phyloP scores from a whole-genome alignment of 176 grass and related monocot species.

The Eragrostis nindensis region DNA sequence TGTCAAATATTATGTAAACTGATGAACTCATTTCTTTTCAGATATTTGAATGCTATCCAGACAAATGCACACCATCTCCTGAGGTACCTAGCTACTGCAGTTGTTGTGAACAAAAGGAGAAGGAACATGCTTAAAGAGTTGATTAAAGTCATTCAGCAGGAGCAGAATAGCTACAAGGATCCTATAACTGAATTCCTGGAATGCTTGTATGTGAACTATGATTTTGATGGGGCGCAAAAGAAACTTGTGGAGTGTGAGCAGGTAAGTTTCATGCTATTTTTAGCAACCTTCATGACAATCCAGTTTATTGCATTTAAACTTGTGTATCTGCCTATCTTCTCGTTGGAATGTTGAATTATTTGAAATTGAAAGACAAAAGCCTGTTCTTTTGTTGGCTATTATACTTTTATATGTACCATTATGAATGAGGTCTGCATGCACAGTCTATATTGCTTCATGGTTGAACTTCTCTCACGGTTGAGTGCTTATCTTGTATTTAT shows the following conservation, averaged over 20 bases:
- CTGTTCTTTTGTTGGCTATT: neutral
- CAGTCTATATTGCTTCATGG: neutral
- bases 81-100: conserved; percentile 74
- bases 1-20: neutral
- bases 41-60: conserved; percentile 92
- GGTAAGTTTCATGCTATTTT: conserved; percentile 48
- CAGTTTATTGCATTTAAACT: neutral
- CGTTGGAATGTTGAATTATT: neutral
- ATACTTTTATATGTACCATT: neutral
- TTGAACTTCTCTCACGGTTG: neutral
- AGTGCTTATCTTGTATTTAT: neutral
- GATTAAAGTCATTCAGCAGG: conserved; percentile 90
- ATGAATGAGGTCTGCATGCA: neutral
- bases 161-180: conserved; percentile 79
- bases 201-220: conserved; percentile 91
- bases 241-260: conserved; percentile 80
- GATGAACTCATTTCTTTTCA: conserved; percentile 16
- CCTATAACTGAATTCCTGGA: conserved; percentile 86
- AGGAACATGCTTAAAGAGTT: conserved; percentile 94
- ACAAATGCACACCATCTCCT: conserved; percentile 85
- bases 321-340: neutral
- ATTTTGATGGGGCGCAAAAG: conserved; percentile 86
- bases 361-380: neutral
- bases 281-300: neutral
- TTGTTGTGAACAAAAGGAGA: conserved; percentile 92